Base-by-base conservation (phyloP, 768 basidiomycete genomes). In the Tulasnella sp. region DNA sequence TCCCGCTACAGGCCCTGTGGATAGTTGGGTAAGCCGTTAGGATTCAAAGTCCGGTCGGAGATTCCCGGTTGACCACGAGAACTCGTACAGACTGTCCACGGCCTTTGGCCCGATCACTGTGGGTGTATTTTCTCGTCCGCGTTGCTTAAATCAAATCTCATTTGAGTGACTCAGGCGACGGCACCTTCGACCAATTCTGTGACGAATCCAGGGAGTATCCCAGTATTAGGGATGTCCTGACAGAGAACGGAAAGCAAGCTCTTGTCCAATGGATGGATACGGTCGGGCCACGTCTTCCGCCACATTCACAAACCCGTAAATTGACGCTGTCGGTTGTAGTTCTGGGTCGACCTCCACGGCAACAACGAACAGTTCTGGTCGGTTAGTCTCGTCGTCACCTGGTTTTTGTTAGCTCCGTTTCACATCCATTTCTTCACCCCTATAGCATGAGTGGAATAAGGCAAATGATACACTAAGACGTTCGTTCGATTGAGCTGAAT, bases 11-110 rank as follows among this genome's bases (percentile, higher is more conserved):
- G 91, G 92, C 15, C 92, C 92, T 5, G 82, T 81, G 11, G 80
- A 91, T 81, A 90, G 89, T 80, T 93, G 92, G 91, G 92, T 90
- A 42, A 78, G 72, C 87, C 44, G 15, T 44, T 18, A 18, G 44
- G 44, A 81, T 29, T 23, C 23, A 13, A 18, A 48, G 18, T 72
- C 26, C 74, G 11, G 29, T 35, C 80, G 48, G 7, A 20, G n/a
- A 18, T 2, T 37, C 7, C 2, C 5, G 1, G 18, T 26, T 76
- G 26, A 76, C 35, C 44, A 48, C 61, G 9, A 32, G 42, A 20
- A 20, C 35, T 35, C 7, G 23, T 20, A 11, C 82, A 81, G 82
- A 80, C 79, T 6, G 71, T 79, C 35, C 26, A 78, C 89, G 91
- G 91, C 79, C 85, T 91, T 57, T 92, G 91, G 70, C 77, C 77